Evolutionary conservation across 148 eudicot species (phyloP).

Genomic region (Chenopodium formosanum): DNA sequence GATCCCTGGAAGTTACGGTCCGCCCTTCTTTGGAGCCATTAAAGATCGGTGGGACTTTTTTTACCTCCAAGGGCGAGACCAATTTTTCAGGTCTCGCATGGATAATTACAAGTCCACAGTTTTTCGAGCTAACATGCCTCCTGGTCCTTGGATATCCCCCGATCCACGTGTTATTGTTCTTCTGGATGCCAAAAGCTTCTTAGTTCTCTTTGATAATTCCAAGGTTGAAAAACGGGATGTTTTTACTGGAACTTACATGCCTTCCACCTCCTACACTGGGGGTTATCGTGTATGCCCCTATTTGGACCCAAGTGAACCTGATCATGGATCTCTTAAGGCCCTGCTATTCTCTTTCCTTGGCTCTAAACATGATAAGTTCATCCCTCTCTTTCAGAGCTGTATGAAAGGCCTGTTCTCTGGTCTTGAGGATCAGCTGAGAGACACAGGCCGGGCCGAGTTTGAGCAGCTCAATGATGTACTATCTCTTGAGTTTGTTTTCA

Average conservation of each 20-base stretch:
- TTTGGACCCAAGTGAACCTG: slow-evolving; percentile 62
- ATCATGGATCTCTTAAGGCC: slow-evolving; percentile 42
- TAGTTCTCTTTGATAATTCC: slow-evolving; percentile 59
- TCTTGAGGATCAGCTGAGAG: slow-evolving; percentile 33
- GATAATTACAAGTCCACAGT: slow-evolving; percentile 55
- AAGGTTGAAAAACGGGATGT: slow-evolving; percentile 62
- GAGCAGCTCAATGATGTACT: slow-evolving; percentile 30
- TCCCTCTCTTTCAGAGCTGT: slow-evolving; percentile 36
- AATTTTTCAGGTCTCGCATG: slow-evolving; percentile 51
- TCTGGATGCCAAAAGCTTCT: slow-evolving; percentile 55
- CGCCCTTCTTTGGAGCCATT: slow-evolving; percentile 37
- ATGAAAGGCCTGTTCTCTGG: slow-evolving; percentile 27
- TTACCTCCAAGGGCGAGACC: slow-evolving; percentile 52
- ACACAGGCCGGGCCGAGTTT: slow-evolving; percentile 28
- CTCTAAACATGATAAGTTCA: slow-evolving; percentile 17
- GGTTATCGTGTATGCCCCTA: slow-evolving; percentile 55
- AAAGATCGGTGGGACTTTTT: slow-evolving; percentile 48
- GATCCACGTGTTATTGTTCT: slow-evolving; percentile 54
- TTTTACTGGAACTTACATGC: slow-evolving; percentile 65
- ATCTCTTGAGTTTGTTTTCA: slow-evolving; percentile 51
- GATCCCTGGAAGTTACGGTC: slow-evolving; percentile 46
- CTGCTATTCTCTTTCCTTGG: slow-evolving; percentile 33
- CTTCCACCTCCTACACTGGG: slow-evolving; percentile 53
- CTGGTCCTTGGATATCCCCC: slow-evolving; percentile 52
- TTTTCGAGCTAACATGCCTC: slow-evolving; percentile 71